Percentiles rank a stretch among this genome's conserved stretches.
Evolutionary conservation across 257 asterid genomes (phyloP).

Genomic region (Avicennia marina): DNA sequence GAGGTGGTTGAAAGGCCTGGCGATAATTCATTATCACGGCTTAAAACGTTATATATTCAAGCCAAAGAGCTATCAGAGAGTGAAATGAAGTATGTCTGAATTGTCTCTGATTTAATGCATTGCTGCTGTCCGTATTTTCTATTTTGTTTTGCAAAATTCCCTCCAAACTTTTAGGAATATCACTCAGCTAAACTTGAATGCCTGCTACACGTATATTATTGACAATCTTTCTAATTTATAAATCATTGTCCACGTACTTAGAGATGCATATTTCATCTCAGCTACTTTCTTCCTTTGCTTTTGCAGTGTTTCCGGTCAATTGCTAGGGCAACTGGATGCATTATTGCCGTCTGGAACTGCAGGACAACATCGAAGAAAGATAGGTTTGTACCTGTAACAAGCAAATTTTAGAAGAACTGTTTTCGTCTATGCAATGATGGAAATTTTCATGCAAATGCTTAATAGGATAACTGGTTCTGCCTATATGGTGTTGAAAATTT

Average conservation of each 20-base stretch:
- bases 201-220: too few relatives aligned
- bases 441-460: too few relatives aligned
- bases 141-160: background rate
- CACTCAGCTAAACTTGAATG: background rate
- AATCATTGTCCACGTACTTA: background rate
- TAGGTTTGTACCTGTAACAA: conserved; percentile 45
- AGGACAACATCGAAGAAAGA: conserved; percentile 82
- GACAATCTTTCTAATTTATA: too few relatives aligned
- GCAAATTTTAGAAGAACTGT: too few relatives aligned
- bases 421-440: too few relatives aligned
- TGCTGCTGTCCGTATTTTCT: conserved; percentile 10
- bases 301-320: conserved; percentile 68
- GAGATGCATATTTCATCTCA: conserved; percentile 7
- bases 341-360: conserved; percentile 71
- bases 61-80: conserved; percentile 86
- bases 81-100: conserved; percentile 57
- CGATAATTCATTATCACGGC: conserved; percentile 67
- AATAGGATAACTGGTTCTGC: background rate
- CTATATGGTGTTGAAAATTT: background rate
- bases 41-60: conserved; percentile 63
- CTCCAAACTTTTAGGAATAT: background rate
- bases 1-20: conserved; percentile 87
- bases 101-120: background rate
- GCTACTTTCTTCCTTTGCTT: conserved; percentile 14
- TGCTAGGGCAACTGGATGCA: conserved; percentile 75